Percentiles rank a stretch among this genome's conserved stretches.
Evolutionary conservation across 2,329 filamentous ascomycete species (phyloP).

Genomic region (Diaporthe humulicola): DNA sequence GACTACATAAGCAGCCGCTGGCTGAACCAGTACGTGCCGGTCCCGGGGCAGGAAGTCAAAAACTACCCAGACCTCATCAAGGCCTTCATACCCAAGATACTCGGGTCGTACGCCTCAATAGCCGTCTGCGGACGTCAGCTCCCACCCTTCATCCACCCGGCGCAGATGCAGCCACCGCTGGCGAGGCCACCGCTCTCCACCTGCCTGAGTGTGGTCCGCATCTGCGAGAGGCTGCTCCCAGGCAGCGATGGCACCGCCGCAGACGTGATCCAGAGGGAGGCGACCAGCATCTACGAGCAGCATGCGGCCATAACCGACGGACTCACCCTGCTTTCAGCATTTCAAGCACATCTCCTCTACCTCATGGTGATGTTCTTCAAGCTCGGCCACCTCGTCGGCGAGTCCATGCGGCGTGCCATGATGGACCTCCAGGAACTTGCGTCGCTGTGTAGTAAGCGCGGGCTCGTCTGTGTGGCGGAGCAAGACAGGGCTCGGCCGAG

Average conservation of each 20-base stretch:
- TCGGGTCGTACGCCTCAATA: constrained; percentile 59
- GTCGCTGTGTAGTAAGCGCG: constrained; percentile 57
- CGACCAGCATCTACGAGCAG: constrained; percentile 54
- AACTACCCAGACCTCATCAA: constrained; percentile 54
- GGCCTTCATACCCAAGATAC: constrained; percentile 55
- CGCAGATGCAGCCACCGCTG: constrained; percentile 48
- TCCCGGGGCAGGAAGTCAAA: constrained; percentile 58
- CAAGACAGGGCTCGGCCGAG: constrained; percentile 51
- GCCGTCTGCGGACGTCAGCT: constrained; percentile 52
- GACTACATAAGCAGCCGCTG: constrained; percentile 63
- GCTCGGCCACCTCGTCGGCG: constrained; percentile 38
- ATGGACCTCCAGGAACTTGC: constrained; percentile 33
- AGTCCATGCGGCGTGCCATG: neutral
- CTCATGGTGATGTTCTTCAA: constrained; percentile 62
- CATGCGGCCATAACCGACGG: constrained; percentile 45
- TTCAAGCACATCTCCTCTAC: constrained; percentile 69
- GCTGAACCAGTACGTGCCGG: constrained; percentile 61
- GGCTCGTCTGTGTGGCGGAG: constrained; percentile 53
- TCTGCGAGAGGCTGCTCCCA: constrained; percentile 53
- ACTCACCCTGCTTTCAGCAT: constrained; percentile 55
- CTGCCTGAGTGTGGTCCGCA: constrained; percentile 56
- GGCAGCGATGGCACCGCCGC: constrained; percentile 50
- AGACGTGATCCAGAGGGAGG: constrained; percentile 56
- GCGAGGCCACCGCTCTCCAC: constrained; percentile 51
- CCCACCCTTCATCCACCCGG: constrained; percentile 60